Evolutionary conservation across 768 basidiomycete genomes (phyloP).

Genomic region (Suillus fuscotomentosus): DNA sequence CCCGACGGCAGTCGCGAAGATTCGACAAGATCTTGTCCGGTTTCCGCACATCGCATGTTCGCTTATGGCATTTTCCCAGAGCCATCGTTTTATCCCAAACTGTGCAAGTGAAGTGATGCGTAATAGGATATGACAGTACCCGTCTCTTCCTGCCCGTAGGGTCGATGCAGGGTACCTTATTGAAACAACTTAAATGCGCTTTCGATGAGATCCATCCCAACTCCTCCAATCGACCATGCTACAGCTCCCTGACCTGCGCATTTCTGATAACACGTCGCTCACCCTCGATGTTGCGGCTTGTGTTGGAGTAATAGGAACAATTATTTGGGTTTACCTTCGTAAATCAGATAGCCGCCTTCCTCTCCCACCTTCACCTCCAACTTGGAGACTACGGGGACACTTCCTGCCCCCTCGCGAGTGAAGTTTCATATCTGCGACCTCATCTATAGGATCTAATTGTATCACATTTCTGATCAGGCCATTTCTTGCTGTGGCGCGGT

Average conservation of each 20-base stretch:
- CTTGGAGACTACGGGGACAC: neutral
- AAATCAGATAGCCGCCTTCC: neutral
- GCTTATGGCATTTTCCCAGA: too few species aligned
- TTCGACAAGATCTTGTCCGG: neutral
- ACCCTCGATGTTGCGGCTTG: neutral
- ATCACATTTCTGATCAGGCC: neutral
- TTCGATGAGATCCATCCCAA: neutral
- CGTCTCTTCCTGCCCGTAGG: neutral
- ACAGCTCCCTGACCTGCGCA: neutral
- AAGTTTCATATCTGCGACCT: neutral
- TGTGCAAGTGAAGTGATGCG: neutral
- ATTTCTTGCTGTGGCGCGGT: neutral
- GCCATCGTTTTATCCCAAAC: too few species aligned
- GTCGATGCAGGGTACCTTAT: neutral
- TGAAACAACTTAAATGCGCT: neutral
- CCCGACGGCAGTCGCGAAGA: too few species aligned
- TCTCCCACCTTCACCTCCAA: neutral
- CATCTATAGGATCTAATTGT: neutral
- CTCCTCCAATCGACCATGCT: neutral
- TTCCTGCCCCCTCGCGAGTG: neutral
- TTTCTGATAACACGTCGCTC: neutral
- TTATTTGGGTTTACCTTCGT: neutral
- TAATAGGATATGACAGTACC: neutral
- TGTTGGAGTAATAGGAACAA: neutral
- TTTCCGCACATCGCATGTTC: neutral